Evolutionary conservation across 2,329 filamentous ascomycete genomes (phyloP), one percentile per base, ranked within the genome.

Genomic region (Rutstroemia sp.): DNA sequence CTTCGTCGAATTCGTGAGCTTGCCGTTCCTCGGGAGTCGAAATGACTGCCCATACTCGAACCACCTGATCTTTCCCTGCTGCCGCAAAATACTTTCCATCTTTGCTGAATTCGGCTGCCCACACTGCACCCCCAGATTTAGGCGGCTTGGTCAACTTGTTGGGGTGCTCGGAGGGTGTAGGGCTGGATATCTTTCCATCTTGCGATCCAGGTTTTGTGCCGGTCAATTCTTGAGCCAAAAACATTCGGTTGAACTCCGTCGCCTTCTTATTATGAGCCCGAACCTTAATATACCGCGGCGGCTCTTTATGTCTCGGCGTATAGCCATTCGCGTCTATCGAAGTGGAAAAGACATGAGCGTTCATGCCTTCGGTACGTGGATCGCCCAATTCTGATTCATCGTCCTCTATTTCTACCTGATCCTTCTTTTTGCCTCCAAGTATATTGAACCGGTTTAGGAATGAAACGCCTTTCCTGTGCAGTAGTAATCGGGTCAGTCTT

Each of bases 81-180:
- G 90, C 90, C 5, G 94, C 94, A 17, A 99, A 76, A 69, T 92
- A 96, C 66, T 80, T 88, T 5, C 94, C 94, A 73, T 97, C 92
- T 58, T 86, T 86, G 67, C 92, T 97, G 67, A 97, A 97, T 66
- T 94, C 89, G 61, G 89, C 83, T 0, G 92, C 86, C 94, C 94
- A 99, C 36, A 96, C 85, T 0, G 94, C 91, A 58, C 88, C 81
- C 39, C 76, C 57, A 45, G 51, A 48, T 23, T 64, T 67, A 12
- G 57, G 49, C 9, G 60, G 46, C 53, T 67, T 68, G 12, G 64
- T 59, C 36, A 62, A 21, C 54, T 64, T 65, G 47, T 62, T 58
- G 3, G 61, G 45, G 7, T 60, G 36, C 36, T 66, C 65, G 12
- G 62, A 48, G 17, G 58, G 59, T 16, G 63, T 63, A 19, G 64